Evolutionary conservation across 2,329 filamentous ascomycete genomes (phyloP).

Genomic region (Arthrobotrys sphaeroides): DNA sequence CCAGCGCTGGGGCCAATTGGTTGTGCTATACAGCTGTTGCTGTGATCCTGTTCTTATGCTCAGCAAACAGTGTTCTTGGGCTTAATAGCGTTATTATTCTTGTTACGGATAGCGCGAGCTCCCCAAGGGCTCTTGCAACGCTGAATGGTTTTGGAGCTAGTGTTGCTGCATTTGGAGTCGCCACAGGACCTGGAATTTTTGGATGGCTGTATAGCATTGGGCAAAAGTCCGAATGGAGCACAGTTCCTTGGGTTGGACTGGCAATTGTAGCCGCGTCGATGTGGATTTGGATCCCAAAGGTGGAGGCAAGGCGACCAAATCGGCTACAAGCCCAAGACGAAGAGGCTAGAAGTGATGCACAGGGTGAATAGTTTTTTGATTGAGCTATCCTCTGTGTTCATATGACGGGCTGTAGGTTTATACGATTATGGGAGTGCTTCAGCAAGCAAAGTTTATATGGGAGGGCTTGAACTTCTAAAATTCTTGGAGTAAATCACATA

Average conservation of each 20-base stretch:
- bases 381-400: too few relatives aligned
- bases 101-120: slow-evolving; percentile 31
- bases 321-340: too few relatives aligned
- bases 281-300: slow-evolving; percentile 36
- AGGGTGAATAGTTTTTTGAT: too few relatives aligned
- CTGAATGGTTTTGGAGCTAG: slow-evolving; percentile 30
- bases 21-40: slow-evolving; percentile 5
- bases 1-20: neutral
- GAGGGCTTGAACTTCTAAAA: too few relatives aligned
- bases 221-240: slow-evolving; percentile 27
- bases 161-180: slow-evolving; percentile 1
- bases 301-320: neutral
- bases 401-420: too few relatives aligned
- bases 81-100: slow-evolving; percentile 30
- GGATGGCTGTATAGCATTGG: slow-evolving; percentile 34
- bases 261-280: neutral
- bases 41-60: neutral
- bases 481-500: too few relatives aligned
- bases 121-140: neutral
- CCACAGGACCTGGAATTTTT: slow-evolving; percentile 19
- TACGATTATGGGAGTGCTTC: too few relatives aligned
- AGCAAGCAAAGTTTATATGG: too few relatives aligned
- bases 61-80: slow-evolving; percentile 20
- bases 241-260: slow-evolving; percentile 37
- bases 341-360: too few relatives aligned